phyloP scores from a whole-genome alignment of 108 stramenopile genomes.

The Chaetoceros muelleri region DNA sequence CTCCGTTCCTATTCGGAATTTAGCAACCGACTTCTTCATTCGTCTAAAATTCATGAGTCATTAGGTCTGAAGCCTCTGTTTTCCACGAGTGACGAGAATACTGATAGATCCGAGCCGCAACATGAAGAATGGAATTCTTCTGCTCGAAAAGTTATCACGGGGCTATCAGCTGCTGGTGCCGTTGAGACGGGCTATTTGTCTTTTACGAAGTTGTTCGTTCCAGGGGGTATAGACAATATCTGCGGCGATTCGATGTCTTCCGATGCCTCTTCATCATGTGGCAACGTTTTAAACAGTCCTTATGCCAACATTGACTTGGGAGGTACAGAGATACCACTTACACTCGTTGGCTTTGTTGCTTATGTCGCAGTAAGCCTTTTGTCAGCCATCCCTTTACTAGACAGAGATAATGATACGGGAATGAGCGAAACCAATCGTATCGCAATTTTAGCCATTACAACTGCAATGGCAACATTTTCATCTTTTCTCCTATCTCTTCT shows the following conservation, averaged over 20 bases:
- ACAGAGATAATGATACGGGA: slow-evolving; percentile 14
- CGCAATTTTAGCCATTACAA: slow-evolving; percentile 55
- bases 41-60: too few species aligned
- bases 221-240: neutral
- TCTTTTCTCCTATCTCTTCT: slow-evolving; percentile 72
- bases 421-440: slow-evolving; percentile 33
- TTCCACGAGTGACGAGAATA: neutral
- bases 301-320: slow-evolving; percentile 51
- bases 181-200: slow-evolving; percentile 74
- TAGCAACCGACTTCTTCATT: too few species aligned
- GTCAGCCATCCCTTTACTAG: slow-evolving; percentile 31
- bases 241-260: slow-evolving; percentile 2
- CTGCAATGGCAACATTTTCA: slow-evolving; percentile 85
- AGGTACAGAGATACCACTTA: slow-evolving; percentile 42
- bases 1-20: too few species aligned
- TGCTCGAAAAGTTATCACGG: slow-evolving; percentile 45
- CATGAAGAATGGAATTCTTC: slow-evolving; percentile 41
- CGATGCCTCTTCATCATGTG: slow-evolving; percentile 10
- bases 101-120: neutral
- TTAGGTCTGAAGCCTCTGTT: too few species aligned
- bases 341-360: slow-evolving; percentile 47
- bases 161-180: slow-evolving; percentile 40
- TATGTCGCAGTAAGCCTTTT: slow-evolving; percentile 38
- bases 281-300: slow-evolving; percentile 52
- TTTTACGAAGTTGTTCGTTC: slow-evolving; percentile 38